Evolutionary conservation across 2,329 filamentous ascomycete species (phyloP).

Genomic region (Atkinsonella texensis): DNA sequence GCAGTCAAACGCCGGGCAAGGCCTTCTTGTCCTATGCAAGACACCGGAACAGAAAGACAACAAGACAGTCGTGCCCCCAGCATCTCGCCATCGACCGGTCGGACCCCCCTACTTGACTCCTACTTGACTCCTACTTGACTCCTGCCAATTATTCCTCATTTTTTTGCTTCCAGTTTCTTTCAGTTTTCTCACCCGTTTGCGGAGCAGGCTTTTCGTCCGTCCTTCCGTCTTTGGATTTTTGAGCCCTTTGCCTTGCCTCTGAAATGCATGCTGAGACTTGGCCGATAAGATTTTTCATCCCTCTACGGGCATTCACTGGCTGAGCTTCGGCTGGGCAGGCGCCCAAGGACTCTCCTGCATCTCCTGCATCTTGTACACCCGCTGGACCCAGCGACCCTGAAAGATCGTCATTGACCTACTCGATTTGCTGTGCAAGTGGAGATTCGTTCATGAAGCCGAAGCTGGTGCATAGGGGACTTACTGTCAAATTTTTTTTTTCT

Average conservation of each 20-base stretch:
- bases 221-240: too few species aligned
- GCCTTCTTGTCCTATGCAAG: background rate
- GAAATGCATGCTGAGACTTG: background rate
- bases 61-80: too few species aligned
- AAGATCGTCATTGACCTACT: slow-evolving; percentile 1
- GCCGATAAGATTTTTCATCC: background rate
- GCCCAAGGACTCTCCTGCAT: background rate
- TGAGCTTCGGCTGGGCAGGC: background rate
- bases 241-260: background rate
- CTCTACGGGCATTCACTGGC: background rate
- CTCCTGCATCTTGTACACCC: too few species aligned
- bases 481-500: background rate
- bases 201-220: background rate
- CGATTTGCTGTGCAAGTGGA: background rate
- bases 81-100: background rate
- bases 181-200: background rate
- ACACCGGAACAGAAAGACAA: background rate
- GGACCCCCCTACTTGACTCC: background rate
- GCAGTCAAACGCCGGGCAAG: background rate
- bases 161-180: background rate
- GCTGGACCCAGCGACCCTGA: background rate
- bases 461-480: background rate
- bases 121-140: background rate
- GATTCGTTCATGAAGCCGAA: background rate
- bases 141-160: background rate